A percentile compares a stretch with the other conserved stretches of the same genome.
Evolutionary conservation across 805 yeast genomes (phyloP).

Genomic region (Metschnikowia chrysomelidarum): DNA sequence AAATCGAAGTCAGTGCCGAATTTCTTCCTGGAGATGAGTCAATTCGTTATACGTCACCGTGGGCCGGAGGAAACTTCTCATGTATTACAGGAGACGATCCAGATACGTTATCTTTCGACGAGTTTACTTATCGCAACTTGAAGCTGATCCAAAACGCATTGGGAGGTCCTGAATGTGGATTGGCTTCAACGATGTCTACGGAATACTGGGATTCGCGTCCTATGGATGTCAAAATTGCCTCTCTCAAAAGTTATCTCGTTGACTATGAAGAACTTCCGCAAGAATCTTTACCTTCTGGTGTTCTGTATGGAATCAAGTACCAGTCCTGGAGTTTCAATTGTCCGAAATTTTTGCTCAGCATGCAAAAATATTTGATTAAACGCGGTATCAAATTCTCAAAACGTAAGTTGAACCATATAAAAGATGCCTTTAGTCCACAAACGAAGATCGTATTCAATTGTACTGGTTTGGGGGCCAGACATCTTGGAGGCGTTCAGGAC

Average conservation of each 20-base stretch:
- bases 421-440: slow-evolving; percentile 46
- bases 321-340: slow-evolving; percentile 71
- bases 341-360: slow-evolving; percentile 54
- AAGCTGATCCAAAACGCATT: slow-evolving; percentile 40
- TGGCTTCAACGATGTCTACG: slow-evolving; percentile 52
- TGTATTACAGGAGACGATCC: slow-evolving; percentile 56
- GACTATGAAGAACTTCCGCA: slow-evolving; percentile 40
- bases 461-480: slow-evolving; percentile 68
- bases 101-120: slow-evolving; percentile 47
- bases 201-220: slow-evolving; percentile 59
- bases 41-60: slow-evolving; percentile 72
- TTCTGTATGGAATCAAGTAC: slow-evolving; percentile 53
- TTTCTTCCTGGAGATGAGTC: slow-evolving; percentile 78
- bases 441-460: slow-evolving; percentile 66
- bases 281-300: slow-evolving; percentile 49
- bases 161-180: slow-evolving; percentile 54
- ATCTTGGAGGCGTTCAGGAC: slow-evolving; percentile 66
- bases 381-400: slow-evolving; percentile 54
- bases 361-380: slow-evolving; percentile 43
- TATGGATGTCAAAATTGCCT: slow-evolving; percentile 43
- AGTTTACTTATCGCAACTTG: slow-evolving; percentile 53
- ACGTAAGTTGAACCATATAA: slow-evolving; percentile 48
- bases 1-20: slow-evolving; percentile 61
- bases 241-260: slow-evolving; percentile 48
- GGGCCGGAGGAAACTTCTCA: slow-evolving; percentile 53